phyloP scores from a whole-genome alignment of 257 asterid species.

The Buddleja alternifolia region DNA sequence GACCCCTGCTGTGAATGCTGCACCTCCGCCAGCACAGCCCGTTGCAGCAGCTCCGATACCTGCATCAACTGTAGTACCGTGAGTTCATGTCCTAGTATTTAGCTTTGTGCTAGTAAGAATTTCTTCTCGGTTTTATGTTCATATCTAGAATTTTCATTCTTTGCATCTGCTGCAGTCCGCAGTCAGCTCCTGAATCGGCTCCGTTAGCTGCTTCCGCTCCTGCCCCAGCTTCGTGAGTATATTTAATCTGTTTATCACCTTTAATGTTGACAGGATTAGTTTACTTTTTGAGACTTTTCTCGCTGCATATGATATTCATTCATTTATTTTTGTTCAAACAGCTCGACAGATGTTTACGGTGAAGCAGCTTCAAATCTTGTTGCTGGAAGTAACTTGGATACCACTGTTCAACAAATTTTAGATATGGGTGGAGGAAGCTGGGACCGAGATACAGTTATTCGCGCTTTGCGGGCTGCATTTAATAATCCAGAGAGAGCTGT shows the following conservation, averaged over 20 bases:
- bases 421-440: constrained; percentile 97
- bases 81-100: constrained; percentile 39
- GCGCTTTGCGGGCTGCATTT: constrained; percentile 84
- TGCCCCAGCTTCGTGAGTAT: constrained; percentile 51
- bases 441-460: constrained; percentile 82
- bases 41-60: constrained; percentile 62
- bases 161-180: constrained; percentile 52
- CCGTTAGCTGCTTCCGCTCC: constrained; percentile 49
- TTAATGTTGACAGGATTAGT: neutral
- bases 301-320: neutral
- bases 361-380: constrained; percentile 91
- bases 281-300: neutral
- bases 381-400: constrained; percentile 75
- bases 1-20: constrained; percentile 58
- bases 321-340: constrained; percentile 33
- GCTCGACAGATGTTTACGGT: constrained; percentile 75
- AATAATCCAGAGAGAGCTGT: constrained; percentile 95
- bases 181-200: constrained; percentile 60
- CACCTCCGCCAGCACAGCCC: constrained; percentile 61
- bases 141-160: constrained; percentile 14
- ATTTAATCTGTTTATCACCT: constrained; percentile 26
- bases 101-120: neutral
- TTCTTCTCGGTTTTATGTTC: constrained; percentile 9
- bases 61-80: constrained; percentile 55
- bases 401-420: constrained; percentile 78